Percentiles rank a stretch among this genome's conserved stretches.
Conservation (phyloP, 768 basidiomycete species). For the Tubosaeta sp. region DNA sequence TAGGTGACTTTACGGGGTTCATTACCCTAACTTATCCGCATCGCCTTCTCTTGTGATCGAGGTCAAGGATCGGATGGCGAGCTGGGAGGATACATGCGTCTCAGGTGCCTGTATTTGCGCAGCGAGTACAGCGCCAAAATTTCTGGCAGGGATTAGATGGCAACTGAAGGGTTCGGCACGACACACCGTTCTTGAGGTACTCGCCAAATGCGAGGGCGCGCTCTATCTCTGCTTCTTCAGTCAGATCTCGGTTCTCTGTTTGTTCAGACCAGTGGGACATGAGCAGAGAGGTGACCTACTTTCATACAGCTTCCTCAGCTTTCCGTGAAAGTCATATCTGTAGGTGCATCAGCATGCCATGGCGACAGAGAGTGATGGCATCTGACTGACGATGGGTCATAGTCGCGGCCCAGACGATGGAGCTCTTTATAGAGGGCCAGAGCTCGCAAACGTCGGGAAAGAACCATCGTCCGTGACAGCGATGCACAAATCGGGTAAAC, state of each 20-base stretch:
- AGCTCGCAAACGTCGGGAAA: conserved; percentile 53
- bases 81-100: conserved; percentile 60
- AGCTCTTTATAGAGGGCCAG: conserved; percentile 80
- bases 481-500: neutral
- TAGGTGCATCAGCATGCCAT: conserved; percentile 2
- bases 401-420: conserved; percentile 73
- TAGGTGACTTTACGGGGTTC: too few relatives aligned
- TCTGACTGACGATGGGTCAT: conserved; percentile 68
- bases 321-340: conserved; percentile 75
- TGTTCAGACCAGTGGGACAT: neutral
- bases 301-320: conserved; percentile 67
- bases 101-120: conserved; percentile 78
- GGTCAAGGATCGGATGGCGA: neutral
- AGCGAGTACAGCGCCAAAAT: conserved; percentile 79
- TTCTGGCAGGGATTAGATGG: conserved; percentile 41
- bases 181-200: conserved; percentile 80
- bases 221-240: conserved; percentile 69
- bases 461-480: conserved; percentile 37
- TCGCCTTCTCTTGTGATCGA: too few relatives aligned
- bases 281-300: conserved; percentile 42
- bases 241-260: conserved; percentile 63
- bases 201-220: conserved; percentile 70
- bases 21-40: too few relatives aligned
- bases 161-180: neutral
- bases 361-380: conserved; percentile 4